Evolutionary conservation across 169 alveolate genomes (phyloP), one percentile per base, ranked within the genome.

Genomic region (Cryptosporidium parvum): DNA sequence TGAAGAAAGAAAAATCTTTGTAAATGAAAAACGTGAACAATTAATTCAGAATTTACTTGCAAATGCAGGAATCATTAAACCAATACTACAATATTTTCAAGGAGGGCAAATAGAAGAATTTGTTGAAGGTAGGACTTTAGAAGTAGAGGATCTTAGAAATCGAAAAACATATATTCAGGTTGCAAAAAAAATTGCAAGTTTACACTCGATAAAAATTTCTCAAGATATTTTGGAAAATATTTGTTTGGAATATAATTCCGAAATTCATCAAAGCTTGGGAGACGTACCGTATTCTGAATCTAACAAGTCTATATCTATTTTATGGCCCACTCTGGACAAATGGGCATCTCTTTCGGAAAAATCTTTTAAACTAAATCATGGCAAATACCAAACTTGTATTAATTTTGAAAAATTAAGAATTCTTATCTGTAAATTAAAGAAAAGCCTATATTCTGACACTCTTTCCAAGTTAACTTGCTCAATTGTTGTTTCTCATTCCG

Each of bases 101-200:
- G 89, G 89, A 45, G 89, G 89, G 1, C 89, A 80, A 44, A 58
- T 80, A 39, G 89, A 80, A 80, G 89, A 80, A 35, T 80, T 44
- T 48, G 39, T 80, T 37, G 53, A 80, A 44, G 89, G 89, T 1
- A 59, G 51, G 12, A 62, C 89, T 80, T 42, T 80, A 8, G 65
- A 59, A 23, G 89, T 80, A n/a, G 89, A 80, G 31, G 80, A 80
- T 26, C 67, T 80, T 42, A 80, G 89, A 80, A 37, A 39, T 18
- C 33, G 51, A 80, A 16, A 39, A 14, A 39, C 42, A 42, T 80
- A 80, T 48, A 53, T 62, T 29, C 37, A 29, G 26, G 29, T 80
- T 26, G 73, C 89, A 31, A 37, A 62, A 35, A 80, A 62, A 59
- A 59, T 80, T 21, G 89, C 89, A 21, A 61, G 52, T 6, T 44